Evolutionary conservation across 345 rosid species (phyloP), one percentile per base, ranked within the genome.

Genomic region (Lepidium africanum): DNA sequence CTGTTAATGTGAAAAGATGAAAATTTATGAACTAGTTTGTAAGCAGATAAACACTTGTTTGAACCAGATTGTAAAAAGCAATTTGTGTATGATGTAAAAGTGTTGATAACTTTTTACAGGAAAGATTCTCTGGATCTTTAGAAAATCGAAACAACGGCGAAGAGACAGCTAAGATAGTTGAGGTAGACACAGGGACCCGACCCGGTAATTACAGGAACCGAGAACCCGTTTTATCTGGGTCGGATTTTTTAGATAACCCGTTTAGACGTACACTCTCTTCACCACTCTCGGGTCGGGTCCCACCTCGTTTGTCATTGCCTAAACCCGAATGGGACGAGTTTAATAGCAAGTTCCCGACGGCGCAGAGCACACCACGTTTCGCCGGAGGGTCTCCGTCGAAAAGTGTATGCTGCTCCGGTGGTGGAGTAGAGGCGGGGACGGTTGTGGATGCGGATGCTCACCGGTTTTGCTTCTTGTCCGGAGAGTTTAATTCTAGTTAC

Each of bases 161-260:
- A 32, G 96, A 82, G 55, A 69, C 73, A 75, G 86, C 91, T 25
- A 91, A 88, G 75, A 91, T 91, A 48, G 96, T 91, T 67, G 97
- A 91, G 70, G 82, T 88, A 9, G 97, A 91, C 61, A 88, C 91
- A 37, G 78, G 69, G 59, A 62, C 25, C 54, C 52, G 88, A 80
- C 89, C 83, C 35, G 79, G 80, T 63, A 78, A 83, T n/a, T 13
- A 43, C 41, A 85, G 85, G 53, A 79, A 87, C 69, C 82, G 84
- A 6, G 79, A 81, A 71, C 71, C 87, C 32, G 70, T 65, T 65
- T 69, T 73, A 13, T 27, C 66, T 11, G 83, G 77, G 13, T 74
- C 86, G 10, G 88, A 87, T 66, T 73, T 67, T 38, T 64, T 64
- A 27, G 88, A 80, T 14, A 86, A 86, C 76, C 78, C 82, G 4